Base-by-base conservation (phyloP, 2,329 filamentous ascomycete genomes). In the Calonectria naviculata region DNA sequence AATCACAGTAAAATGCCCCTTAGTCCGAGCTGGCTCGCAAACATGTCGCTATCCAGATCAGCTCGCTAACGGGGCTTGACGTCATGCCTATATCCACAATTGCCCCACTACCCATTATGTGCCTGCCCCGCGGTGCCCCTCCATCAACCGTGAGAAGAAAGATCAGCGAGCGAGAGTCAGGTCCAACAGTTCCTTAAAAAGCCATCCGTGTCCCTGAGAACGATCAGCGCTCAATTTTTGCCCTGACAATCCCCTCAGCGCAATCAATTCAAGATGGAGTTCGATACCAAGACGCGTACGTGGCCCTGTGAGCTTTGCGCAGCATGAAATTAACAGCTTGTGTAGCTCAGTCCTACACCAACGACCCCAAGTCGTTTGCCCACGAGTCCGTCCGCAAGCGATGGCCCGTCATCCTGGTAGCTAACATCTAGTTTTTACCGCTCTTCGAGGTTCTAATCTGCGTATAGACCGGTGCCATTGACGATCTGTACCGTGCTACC, bases 361-460 rank as follows among this genome's bases (percentile, higher is more conserved):
- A 89, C 78, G 95, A 98, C 85, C 90, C 90, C 79, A 93, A 89
- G 47, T 98, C 95, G 58, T 98, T 98, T 81, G 97, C 94, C 64
- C 95, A 92, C 83, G 88, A 92, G 71, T 98, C 97, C 10, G 96
- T 94, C 38, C 89, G 93, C 79, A 93, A 95, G 76, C 89, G 97
- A 82, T 99, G 96, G 97, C 97, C 97, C 19, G 88, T 98, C 68
- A 99, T 99, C 80, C 85, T 99, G 78, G 95, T 97, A 78, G 81
- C 89, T 38, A 81, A 56, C 1, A 19, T n/a, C 26, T 2, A 21
- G 4, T 3, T 36, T 2, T 7, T 7, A 44, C 2, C 19, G 65
- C 17, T n/a, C 1, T 9, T 24, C 10, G 28, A 13, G 5, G 17
- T 26, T 5, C 70, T 79, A 13, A 79, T 44, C 38, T 0, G 26